Evolutionary conservation across 805 yeast species (phyloP), one percentile per base, ranked within the genome.

Genomic region (Ogataea dorogensis): DNA sequence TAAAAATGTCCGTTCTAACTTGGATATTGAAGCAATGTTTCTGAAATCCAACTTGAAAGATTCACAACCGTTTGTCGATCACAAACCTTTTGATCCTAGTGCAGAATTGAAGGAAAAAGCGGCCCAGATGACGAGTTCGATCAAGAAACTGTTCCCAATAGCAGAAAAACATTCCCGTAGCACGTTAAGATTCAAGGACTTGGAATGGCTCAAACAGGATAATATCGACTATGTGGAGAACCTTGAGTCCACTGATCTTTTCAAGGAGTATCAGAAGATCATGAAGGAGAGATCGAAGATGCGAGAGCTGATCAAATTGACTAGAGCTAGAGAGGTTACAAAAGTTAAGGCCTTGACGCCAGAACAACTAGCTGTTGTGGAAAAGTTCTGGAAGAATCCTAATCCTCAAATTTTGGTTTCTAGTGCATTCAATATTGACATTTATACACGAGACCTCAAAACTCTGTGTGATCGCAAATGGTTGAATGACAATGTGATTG

Each of bases 401-500:
- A 51, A 58, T 16, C 22, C 33, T 9, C 46, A 52, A 16, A 45
- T 52, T 9, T 44, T 47, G 7, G 50, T 75, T 7, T 54, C 58
- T 4, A 51, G 61, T 7, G 61, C 58, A 4, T 68, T 59, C 42
- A 62, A 61, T 36, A 75, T 89, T 27, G 91, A 84, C 32, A 72
- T 89, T 2, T 62, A 64, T 4, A 72, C 73, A 0, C 63, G 75
- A 21, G 98, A 93, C 56, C 59, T 91, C 37, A 68, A 71, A 28
- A 87, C 96, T 0, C 65, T 93, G 21, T 62, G 71, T 7, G 84
- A 81, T 36, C 69, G 81, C 5, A 63, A 71, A 24, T 93, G 98
- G 98, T 70, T 93, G 19, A 93, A 93, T 56, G 98, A 93, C 59
- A 85, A 81, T 28, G 72, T 93, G 4, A 89, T 93, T 40, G 98